phyloP scores from a whole-genome alignment of 768 basidiomycete genomes.

The Pholiota conissans region DNA sequence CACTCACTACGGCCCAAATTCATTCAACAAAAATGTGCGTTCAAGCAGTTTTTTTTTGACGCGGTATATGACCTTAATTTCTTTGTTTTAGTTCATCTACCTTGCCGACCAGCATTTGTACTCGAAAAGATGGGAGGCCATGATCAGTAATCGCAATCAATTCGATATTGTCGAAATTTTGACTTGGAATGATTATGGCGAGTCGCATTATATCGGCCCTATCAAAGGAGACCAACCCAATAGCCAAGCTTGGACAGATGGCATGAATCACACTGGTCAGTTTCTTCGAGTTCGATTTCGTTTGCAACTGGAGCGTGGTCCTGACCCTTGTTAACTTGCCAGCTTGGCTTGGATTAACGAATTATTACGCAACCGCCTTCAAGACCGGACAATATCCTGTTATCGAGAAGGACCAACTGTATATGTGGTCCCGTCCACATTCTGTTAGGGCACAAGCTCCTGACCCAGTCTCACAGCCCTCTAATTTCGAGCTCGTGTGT shows the following conservation, averaged over 20 bases:
- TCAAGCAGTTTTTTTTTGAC: neutral
- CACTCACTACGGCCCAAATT: conserved; percentile 67
- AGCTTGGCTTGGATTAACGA: conserved; percentile 68
- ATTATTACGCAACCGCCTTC: conserved; percentile 69
- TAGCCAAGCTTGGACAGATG: conserved; percentile 72
- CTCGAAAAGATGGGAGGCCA: conserved; percentile 64
- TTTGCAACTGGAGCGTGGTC: neutral
- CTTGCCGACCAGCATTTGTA: conserved; percentile 69
- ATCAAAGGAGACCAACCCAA: conserved; percentile 72
- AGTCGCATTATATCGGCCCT: conserved; percentile 81
- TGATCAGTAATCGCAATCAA: conserved; percentile 55
- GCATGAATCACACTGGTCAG: conserved; percentile 55
- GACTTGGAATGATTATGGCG: conserved; percentile 77
- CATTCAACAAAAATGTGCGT: conserved; percentile 73
- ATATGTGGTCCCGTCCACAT: conserved; percentile 74
- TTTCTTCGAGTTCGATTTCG: conserved; percentile 7
- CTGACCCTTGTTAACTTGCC: neutral
- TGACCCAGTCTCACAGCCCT: conserved; percentile 56
- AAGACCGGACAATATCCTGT: conserved; percentile 65
- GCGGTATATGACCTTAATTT: neutral
- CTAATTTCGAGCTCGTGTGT: conserved; percentile 57
- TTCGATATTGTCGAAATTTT: conserved; percentile 62
- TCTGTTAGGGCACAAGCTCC: conserved; percentile 51
- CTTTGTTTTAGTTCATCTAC: conserved; percentile 54
- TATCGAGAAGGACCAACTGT: conserved; percentile 58